phyloP scores from a whole-genome alignment of 495 filamentous ascomycete genomes.

The Cladorrhinum samala region DNA sequence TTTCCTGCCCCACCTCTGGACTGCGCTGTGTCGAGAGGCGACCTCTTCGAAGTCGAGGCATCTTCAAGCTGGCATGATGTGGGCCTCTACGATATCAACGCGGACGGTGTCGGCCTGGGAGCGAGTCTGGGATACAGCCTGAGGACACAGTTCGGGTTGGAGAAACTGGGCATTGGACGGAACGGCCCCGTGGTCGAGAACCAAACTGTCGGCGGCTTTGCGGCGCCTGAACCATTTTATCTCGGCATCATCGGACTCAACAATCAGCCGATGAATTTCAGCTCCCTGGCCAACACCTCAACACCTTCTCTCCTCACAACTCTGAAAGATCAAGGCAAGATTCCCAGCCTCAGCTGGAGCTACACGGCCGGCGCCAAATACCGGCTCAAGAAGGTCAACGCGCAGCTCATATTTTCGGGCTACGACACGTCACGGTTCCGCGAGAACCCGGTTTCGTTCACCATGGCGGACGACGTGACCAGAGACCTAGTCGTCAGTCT shows the following conservation, averaged over 20 bases:
- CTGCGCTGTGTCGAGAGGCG: constrained; percentile 43
- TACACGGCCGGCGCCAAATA: constrained; percentile 54
- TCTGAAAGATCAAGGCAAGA: constrained; percentile 39
- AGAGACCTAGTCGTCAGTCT: constrained; percentile 46
- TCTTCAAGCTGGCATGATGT: constrained; percentile 45
- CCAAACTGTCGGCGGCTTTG: constrained; percentile 43
- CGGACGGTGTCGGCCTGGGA: constrained; percentile 34
- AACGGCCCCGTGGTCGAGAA: constrained; percentile 39
- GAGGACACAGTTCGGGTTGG: constrained; percentile 44
- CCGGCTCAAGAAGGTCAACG: constrained; percentile 45
- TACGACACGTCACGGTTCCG: constrained; percentile 48
- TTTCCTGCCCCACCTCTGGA: constrained; percentile 27
- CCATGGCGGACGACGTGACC: constrained; percentile 42
- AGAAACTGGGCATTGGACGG: constrained; percentile 45
- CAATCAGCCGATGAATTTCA: constrained; percentile 45
- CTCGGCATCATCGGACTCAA: constrained; percentile 51
- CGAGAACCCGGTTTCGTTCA: constrained; percentile 43
- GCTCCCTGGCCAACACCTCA: constrained; percentile 33
- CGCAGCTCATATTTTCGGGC: constrained; percentile 52
- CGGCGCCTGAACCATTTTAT: constrained; percentile 42
- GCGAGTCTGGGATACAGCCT: constrained; percentile 37
- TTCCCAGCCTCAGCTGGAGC: constrained; percentile 48
- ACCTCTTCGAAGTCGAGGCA: constrained; percentile 39
- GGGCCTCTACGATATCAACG: constrained; percentile 32
- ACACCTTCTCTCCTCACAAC: constrained; percentile 44